Evolutionary conservation across 139 green algal species (phyloP).

Genomic region (Monoraphidium neglectum): DNA sequence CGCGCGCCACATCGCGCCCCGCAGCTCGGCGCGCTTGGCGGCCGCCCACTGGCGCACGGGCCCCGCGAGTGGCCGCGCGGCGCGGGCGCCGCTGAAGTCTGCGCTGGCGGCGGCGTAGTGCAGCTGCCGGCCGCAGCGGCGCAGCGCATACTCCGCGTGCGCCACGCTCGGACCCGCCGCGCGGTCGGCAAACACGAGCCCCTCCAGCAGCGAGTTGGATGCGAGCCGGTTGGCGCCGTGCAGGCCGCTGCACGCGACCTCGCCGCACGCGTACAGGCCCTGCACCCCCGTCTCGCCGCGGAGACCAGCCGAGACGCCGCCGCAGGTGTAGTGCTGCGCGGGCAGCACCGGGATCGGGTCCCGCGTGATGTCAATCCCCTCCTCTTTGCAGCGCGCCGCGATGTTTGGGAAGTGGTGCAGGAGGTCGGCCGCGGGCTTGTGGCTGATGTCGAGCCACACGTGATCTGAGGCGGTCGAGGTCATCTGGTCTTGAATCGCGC

Average conservation of each 20-base stretch:
- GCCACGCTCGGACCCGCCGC: conserved; percentile 77
- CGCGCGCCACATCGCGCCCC: conserved; percentile 84
- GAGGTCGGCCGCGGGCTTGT: conserved; percentile 73
- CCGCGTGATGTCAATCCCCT: conserved; percentile 92
- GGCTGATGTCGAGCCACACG: conserved; percentile 94
- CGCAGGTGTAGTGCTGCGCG: conserved; percentile 98
- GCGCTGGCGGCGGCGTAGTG: conserved; percentile 48
- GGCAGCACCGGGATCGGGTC: conserved; percentile 95
- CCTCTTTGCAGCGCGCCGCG: conserved; percentile 57
- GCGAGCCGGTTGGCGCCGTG: conserved; percentile 98
- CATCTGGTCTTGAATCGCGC: conserved; percentile 91
- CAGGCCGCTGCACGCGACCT: conserved; percentile 92
- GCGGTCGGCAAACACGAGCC: conserved; percentile 92
- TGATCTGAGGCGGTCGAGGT: conserved; percentile 60
- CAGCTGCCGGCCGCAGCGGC: conserved; percentile 47
- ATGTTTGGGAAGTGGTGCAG: conserved; percentile 97
- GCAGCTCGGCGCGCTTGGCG: conserved; percentile 63
- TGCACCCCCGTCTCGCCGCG: conserved; percentile 77
- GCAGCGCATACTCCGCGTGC: conserved; percentile 68
- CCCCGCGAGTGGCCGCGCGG: conserved; percentile 4
- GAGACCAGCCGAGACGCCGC: conserved; percentile 90
- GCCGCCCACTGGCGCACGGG: conserved; percentile 13
- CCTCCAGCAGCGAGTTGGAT: conserved; percentile 96
- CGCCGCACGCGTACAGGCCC: conserved; percentile 93
- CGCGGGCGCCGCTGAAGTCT: conserved; percentile 38